Evolutionary conservation across 257 asterid genomes (phyloP), one percentile per base, ranked within the genome.

Genomic region (Nicotiana obtusifolia): DNA sequence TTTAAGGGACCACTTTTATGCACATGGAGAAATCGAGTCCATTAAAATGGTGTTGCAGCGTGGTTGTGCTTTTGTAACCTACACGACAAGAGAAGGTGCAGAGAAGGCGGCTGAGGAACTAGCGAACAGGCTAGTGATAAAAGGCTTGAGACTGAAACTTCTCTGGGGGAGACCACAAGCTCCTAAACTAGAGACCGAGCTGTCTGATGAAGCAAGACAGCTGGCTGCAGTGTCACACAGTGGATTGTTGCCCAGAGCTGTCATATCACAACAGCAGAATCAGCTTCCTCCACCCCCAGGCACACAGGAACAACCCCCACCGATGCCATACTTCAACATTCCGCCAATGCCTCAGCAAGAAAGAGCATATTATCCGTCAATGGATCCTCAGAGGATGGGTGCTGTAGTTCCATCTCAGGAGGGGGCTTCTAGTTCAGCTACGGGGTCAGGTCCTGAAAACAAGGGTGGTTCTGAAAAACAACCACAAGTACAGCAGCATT

Each of bases 371-470:
- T 96, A 94, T 84, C 99, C 99, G 13, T 96, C 99, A 0, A 96
- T 94, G 98, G 99, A 96, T 84, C 98, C 98, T 24, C 99, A 96
- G 75, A 89, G 98, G 84, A 94, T 94, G 99, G 98, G 98, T 53
- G 99, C 98, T 30, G 60, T 89, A 31, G 80, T 92, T 30, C 86
- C 92, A 37, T 85, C 97, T 33, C 97, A 93, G 78, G 99, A 95
- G 20, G 98, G 99, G 64, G 80, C 86, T 61, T 84, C 91, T 2
- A 82, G 88, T 76, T 93, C 93, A n/a, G 82, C 92, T 10, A 81
- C 90, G 3, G 97, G 93, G 26, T 81, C 95, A 0, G 86, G 83
- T 59, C 22, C 61, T 82, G 98, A 91, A 78, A 84, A 80, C 82
- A 89, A 68, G 87, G 71, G 82, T 85, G 89, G 86, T 11, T 62